Evolutionary conservation across 2,329 filamentous ascomycete species (phyloP).

Genomic region (Pseudocercospora pini-densiflorae): DNA sequence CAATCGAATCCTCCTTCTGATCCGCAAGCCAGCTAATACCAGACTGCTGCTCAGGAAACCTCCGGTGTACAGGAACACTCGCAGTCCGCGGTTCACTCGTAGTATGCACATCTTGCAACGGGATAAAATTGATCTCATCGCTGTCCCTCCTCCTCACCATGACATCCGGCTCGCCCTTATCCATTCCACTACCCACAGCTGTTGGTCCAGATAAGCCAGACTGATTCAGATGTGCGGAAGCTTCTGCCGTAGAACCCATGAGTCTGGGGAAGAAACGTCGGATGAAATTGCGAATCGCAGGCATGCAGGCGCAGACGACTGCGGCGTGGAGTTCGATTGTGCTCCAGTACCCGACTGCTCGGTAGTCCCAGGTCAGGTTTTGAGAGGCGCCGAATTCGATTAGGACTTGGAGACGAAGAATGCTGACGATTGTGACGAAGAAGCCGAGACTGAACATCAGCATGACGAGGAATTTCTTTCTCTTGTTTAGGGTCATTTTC

Average conservation of each 20-base stretch:
- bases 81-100: neutral
- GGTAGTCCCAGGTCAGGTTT: conserved; percentile 25
- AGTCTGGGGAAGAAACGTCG: conserved; percentile 13
- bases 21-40: neutral
- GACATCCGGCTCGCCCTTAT: conserved; percentile 7
- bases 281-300: conserved; percentile 19
- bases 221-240: neutral
- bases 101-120: conserved; percentile 20
- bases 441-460: conserved; percentile 28
- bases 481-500: conserved; percentile 28
- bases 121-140: conserved; percentile 19
- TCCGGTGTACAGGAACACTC: neutral
- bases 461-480: conserved; percentile 30
- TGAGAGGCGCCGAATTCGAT: conserved; percentile 25
- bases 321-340: conserved; percentile 20
- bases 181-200: conserved; percentile 2
- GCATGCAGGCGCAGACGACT: conserved; percentile 23
- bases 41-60: neutral
- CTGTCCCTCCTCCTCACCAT: conserved; percentile 11
- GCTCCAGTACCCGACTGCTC: conserved; percentile 17
- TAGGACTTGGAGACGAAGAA: conserved; percentile 26
- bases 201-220: conserved; percentile 9
- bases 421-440: conserved; percentile 28
- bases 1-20: neutral
- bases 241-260: conserved; percentile 11